Evolutionary conservation across 352 stramenopile genomes (phyloP), one percentile per base, ranked within the genome.

Genomic region (Phytophthora hybrid): DNA sequence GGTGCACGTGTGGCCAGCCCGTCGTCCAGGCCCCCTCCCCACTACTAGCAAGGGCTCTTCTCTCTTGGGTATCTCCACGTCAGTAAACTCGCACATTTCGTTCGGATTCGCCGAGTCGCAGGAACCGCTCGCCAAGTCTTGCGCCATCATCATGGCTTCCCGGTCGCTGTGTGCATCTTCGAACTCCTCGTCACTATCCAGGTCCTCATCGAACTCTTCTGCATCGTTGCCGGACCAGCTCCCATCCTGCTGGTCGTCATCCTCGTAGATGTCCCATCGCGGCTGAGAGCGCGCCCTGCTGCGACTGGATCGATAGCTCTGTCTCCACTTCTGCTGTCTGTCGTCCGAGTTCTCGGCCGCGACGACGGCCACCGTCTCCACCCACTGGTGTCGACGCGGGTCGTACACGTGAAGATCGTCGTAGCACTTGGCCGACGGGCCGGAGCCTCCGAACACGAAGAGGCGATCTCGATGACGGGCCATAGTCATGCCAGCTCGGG

Each of bases 321-420:
- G 57, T 63, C 65, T 79, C 69, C 62, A 66, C 66, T 71, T 73
- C 6, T n/a, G 53, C 64, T 51, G 77, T 70, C 69, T 51, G 7
- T 70, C 46, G 51, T 74, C 71, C 29, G 32, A 29, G 16, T 65
- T 65, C 44, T 67, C 66, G 31, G 59, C 56, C 32, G 59, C 64
- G 8, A 54, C 49, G 8, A 80, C 60, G 9, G 47, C 59, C 31
- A 77, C 66, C n/a, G 73, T 85, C 88, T 95, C 84, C 85, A 96
- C 66, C 83, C 82, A 90, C 54, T 77, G 67, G 32, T 79, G 68
- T 78, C 78, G 44, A 57, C 54, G 61, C 0, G 79, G 74, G 77
- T 99, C 94, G 59, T 98, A 95, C 53, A 99, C 91, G 69, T 99
- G 95, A 46, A 99, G 88, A 63, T 99, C 97, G 68, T 98, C 95